Evolutionary conservation across 2,329 filamentous ascomycete species (phyloP), one percentile per base, ranked within the genome.

Genomic region (Pestalotiopsis fici): DNA sequence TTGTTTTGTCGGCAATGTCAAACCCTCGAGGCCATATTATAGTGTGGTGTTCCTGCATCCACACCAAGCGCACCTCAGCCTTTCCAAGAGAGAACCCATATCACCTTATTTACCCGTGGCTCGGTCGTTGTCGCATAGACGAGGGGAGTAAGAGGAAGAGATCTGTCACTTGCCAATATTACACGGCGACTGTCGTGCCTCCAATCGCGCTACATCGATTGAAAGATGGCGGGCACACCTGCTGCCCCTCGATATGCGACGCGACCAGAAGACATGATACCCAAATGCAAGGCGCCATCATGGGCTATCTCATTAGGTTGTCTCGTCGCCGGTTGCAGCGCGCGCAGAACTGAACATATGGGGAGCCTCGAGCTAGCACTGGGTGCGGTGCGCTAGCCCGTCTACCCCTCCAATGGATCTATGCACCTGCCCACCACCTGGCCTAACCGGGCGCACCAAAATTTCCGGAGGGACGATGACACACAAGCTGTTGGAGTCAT

Each of bases 381-480:
- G 15, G 18, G 18, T 18, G 15, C 9, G 18, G 43, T 7, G 43
- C 43, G 43, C 43, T 50, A 50, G 43, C 21, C 43, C 18, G 31
- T 18, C 28, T 31, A 60, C 57, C 28, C 57, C 57, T 60, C 57
- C 57, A 60, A 31, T 60, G 57, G 28, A 21, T 37, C 13, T 60
- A 13, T 60, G 57, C 57, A 31, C 25, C 57, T 60, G 57, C 57
- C 57, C 57, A 60, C 57, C 57, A 60, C 28, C 57, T 37, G 57
- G 15, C 43, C n/a, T 18, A 27, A 12, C 28, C 18, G 28, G 57
- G 31, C 57, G 28, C 57, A 60, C 55, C 55, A 60, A 60, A 60
- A 60, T 60, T 60, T 21, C 57, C 25, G 57, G 28, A 60, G 57
- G 28, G 57, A 60, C 57, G 27, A 60, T 60, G 57, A 60, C 57